Conservation (phyloP, 2,329 filamentous ascomycete genomes). For the Scytalidium sp. region DNA sequence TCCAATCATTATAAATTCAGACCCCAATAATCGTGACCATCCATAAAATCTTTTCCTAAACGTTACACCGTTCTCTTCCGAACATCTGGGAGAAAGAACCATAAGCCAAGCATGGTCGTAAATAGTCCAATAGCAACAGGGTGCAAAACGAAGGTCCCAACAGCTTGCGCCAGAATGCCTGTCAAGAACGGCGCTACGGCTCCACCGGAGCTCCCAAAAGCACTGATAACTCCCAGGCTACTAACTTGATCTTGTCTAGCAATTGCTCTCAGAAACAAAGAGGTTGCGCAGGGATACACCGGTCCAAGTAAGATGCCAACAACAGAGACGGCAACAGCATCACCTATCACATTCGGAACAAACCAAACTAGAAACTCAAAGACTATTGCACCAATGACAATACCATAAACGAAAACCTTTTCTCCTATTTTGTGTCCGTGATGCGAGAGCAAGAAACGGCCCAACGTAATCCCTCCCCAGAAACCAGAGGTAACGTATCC, state of each 20-base stretch:
- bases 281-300: conserved; percentile 71
- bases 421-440: conserved; percentile 68
- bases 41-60: no score
- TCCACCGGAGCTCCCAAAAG: conserved; percentile 69
- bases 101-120: conserved; percentile 61
- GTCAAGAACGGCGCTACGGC: conserved; percentile 55
- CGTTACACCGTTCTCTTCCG: conserved; percentile 58
- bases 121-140: conserved; percentile 66
- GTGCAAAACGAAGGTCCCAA: conserved; percentile 43
- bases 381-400: conserved; percentile 57
- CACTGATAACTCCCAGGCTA: conserved; percentile 64
- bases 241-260: conserved; percentile 57
- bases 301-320: conserved; percentile 76
- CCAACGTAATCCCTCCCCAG: conserved; percentile 72
- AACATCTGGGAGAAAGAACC: conserved; percentile 55
- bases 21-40: background rate
- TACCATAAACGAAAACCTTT: conserved; percentile 62
- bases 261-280: conserved; percentile 60
- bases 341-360: conserved; percentile 70
- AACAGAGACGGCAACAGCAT: conserved; percentile 64
- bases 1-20: background rate
- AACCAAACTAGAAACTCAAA: conserved; percentile 79
- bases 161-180: conserved; percentile 42
- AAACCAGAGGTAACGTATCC: conserved; percentile 77
- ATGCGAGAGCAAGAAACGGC: conserved; percentile 68